Conservation (phyloP, 805 yeast species). For the Cyberlindnera subsufficiens region DNA sequence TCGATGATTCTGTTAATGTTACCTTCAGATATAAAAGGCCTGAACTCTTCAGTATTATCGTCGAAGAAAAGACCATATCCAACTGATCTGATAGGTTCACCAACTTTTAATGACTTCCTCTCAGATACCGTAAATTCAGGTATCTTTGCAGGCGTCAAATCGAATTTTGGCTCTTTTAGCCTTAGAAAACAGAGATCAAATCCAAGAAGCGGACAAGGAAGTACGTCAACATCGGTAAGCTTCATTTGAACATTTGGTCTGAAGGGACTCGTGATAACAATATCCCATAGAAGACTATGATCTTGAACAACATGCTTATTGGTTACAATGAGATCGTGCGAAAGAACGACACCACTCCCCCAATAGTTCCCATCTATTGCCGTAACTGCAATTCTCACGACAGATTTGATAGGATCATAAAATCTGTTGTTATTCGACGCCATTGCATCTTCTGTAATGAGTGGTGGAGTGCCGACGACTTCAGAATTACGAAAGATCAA, state of each 20-base stretch:
- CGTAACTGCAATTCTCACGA: slow-evolving; percentile 19
- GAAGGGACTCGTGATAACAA: slow-evolving; percentile 11
- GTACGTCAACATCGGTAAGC: slow-evolving; percentile 9
- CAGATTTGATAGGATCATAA: slow-evolving; percentile 15
- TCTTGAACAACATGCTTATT: slow-evolving; percentile 22
- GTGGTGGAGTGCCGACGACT: no score
- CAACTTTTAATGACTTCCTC: slow-evolving; percentile 8
- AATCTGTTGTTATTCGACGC: neutral
- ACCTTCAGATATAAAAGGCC: slow-evolving; percentile 20
- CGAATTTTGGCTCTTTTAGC: slow-evolving; percentile 4
- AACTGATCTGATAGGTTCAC: slow-evolving; percentile 16
- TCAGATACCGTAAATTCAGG: slow-evolving; percentile 2
- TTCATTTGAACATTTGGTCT: slow-evolving; percentile 2
- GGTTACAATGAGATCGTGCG: slow-evolving; percentile 16
- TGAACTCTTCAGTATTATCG: slow-evolving; percentile 2
- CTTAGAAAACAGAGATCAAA: slow-evolving; percentile 23
- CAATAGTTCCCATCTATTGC: slow-evolving; percentile 17
- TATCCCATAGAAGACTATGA: slow-evolving; percentile 4
- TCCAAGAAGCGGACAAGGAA: slow-evolving; percentile 16
- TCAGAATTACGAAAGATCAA: neutral
- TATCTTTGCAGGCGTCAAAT: slow-evolving; percentile 11
- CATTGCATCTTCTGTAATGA: neutral
- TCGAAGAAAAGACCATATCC: slow-evolving; percentile 23
- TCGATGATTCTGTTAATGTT: slow-evolving; percentile 14
- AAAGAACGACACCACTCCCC: slow-evolving; percentile 25